Evolutionary conservation across 2,329 filamentous ascomycete genomes (phyloP).

Genomic region (Aureobasidium subglaciale): DNA sequence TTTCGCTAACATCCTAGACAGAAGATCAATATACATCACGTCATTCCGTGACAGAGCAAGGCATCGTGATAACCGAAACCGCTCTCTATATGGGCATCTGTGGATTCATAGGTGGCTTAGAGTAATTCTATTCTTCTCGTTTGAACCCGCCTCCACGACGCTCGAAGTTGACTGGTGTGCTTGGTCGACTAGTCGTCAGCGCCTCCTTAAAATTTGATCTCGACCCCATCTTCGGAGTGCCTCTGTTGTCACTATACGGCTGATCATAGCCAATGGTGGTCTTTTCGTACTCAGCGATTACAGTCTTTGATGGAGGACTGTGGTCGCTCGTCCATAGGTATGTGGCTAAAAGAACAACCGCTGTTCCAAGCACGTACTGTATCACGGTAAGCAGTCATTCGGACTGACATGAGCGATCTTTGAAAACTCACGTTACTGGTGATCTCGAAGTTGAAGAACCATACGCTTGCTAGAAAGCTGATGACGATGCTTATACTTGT

Average conservation of each 20-base stretch:
- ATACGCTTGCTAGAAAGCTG: constrained; percentile 76
- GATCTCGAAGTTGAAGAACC: constrained; percentile 74
- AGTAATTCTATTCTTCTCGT: constrained; percentile 28
- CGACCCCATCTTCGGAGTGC: neutral
- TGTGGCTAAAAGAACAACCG: constrained; percentile 70
- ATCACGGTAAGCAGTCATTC: neutral
- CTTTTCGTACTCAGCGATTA: constrained; percentile 71
- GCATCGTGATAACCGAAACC: neutral
- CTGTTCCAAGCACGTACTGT: constrained; percentile 76
- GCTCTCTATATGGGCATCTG: neutral
- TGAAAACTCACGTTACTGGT: constrained; percentile 60
- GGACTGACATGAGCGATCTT: neutral
- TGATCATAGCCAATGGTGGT: constrained; percentile 47
- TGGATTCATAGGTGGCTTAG: neutral
- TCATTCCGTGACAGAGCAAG: too few relatives aligned
- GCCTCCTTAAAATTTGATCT: constrained; percentile 43
- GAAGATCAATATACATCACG: too few relatives aligned
- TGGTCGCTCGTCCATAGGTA: constrained; percentile 74
- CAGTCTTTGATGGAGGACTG: constrained; percentile 54
- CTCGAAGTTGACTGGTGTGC: constrained; percentile 27
- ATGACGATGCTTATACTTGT: constrained; percentile 87
- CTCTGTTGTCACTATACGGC: constrained; percentile 31
- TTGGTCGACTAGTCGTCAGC: constrained; percentile 43
- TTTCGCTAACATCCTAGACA: too few relatives aligned
- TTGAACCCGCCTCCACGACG: constrained; percentile 25